Evolutionary conservation across 1,284 basidiomycete genomes (phyloP).

Genomic region (Naganishia sp.): DNA sequence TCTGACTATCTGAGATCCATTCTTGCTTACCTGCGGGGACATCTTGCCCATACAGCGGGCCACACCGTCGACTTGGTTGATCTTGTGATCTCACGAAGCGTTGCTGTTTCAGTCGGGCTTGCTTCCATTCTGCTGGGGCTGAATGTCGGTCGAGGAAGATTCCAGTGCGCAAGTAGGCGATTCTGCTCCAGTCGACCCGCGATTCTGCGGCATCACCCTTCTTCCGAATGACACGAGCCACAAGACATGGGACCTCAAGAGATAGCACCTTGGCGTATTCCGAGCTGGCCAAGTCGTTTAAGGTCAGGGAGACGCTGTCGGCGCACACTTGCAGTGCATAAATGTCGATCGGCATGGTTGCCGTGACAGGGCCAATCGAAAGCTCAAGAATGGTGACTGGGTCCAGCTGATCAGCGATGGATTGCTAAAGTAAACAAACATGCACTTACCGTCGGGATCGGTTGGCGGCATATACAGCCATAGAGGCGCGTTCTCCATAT

Average conservation of each 20-base stretch:
- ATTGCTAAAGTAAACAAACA: neutral
- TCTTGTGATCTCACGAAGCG: constrained; percentile 15
- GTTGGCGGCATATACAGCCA: constrained; percentile 63
- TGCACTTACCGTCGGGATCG: constrained; percentile 70
- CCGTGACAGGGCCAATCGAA: constrained; percentile 35
- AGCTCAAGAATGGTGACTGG: constrained; percentile 74
- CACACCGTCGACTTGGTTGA: constrained; percentile 7
- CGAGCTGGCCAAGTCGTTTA: constrained; percentile 17
- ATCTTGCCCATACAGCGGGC: constrained; percentile 17
- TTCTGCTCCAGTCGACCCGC: neutral
- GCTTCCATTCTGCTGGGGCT: constrained; percentile 14
- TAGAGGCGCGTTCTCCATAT: constrained; percentile 77
- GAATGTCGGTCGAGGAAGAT: constrained; percentile 18
- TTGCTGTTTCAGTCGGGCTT: constrained; percentile 17
- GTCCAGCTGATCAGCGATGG: constrained; percentile 33
- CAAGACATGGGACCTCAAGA: constrained; percentile 7
- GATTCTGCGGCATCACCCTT: neutral
- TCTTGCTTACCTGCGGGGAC: constrained; percentile 7
- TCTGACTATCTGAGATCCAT: neutral
- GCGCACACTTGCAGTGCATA: constrained; percentile 6
- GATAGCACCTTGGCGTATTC: constrained; percentile 21
- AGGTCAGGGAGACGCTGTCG: neutral
- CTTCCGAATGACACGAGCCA: constrained; percentile 1
- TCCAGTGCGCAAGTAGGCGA: constrained; percentile 5
- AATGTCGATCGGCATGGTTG: constrained; percentile 10